Percentiles rank a stretch among this genome's conserved stretches.
These are phyloP conservation scores for Mycena leptocephala DNA, from an alignment of 768 basidiomycete genomes.

Conservation along the genomic window DNA sequence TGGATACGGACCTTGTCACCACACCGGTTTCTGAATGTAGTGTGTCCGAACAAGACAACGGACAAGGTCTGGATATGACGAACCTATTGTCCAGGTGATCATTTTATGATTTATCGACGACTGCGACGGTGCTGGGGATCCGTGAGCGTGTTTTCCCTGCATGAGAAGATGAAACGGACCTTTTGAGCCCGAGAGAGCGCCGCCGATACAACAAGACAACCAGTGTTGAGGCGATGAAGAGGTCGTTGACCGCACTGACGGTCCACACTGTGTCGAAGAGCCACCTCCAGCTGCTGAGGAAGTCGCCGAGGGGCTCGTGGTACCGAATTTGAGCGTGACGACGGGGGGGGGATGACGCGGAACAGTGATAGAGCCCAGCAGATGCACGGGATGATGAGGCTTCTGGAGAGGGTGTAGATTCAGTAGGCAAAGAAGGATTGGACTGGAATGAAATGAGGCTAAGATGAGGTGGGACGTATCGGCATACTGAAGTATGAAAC, in stretches of 20 bases:
- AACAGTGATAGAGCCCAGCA: conserved; percentile 11
- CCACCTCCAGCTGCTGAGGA: no score
- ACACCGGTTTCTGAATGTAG: conserved; percentile 8
- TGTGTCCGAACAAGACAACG: background rate
- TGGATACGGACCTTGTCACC: background rate
- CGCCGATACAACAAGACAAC: no score
- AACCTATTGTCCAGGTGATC: conserved; percentile 16
- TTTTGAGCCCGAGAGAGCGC: background rate
- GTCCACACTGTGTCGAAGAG: no score
- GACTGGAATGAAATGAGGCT: no score
- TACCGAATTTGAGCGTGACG: background rate
- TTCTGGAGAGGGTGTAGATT: no score
- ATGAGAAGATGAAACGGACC: background rate
- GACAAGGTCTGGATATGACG: background rate
- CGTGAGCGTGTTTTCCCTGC: background rate
- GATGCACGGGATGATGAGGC: no score
- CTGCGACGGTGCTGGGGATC: background rate
- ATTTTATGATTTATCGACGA: conserved; percentile 6
- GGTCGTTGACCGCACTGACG: no score
- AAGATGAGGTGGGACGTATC: no score
- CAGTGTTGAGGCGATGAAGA: no score
- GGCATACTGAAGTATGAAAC: no score
- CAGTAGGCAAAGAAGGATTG: no score
- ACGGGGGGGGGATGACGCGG: background rate
- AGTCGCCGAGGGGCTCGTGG: background rate